phyloP scores from a whole-genome alignment of 345 rosid species.

The Microcos paniculata region DNA sequence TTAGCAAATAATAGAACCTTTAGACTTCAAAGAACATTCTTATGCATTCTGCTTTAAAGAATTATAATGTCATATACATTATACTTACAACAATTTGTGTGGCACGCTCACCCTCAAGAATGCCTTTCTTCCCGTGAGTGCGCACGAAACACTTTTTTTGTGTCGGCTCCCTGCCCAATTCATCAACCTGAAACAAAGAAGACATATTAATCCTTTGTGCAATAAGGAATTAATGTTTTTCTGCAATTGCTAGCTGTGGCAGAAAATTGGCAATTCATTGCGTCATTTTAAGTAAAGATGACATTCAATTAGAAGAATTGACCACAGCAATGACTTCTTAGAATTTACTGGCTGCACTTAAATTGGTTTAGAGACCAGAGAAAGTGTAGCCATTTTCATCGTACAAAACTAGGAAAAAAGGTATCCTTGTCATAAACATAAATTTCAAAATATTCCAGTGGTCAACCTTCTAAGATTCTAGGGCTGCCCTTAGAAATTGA shows the following conservation, averaged over 20 bases:
- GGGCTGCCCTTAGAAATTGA: not conserved
- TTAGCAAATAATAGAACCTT: too few relatives aligned
- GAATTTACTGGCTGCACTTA: not conserved
- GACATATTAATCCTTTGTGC: too few relatives aligned
- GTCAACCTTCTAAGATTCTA: not conserved
- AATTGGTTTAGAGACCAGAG: conserved; percentile 16
- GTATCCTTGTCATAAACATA: not conserved
- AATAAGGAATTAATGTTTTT: too few relatives aligned
- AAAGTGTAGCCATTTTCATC: not conserved
- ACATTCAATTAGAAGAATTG: not conserved
- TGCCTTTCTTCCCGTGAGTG: too few relatives aligned
- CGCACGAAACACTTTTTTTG: too few relatives aligned
- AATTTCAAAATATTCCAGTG: not conserved
- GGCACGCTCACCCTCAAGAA: too few relatives aligned
- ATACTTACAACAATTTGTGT: too few relatives aligned
- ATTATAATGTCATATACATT: too few relatives aligned
- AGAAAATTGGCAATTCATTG: conserved; percentile 18
- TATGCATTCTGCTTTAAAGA: too few relatives aligned
- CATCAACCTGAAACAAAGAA: too few relatives aligned
- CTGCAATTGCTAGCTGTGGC: not conserved
- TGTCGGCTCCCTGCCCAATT: too few relatives aligned
- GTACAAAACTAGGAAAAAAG: not conserved
- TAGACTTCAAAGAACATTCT: too few relatives aligned
- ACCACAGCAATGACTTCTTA: not conserved
- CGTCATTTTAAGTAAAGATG: not conserved